These are phyloP conservation scores for Chrysosporium queenslandicum DNA, from an alignment of 2,329 filamentous ascomycete species.

Conservation along the genomic window DNA sequence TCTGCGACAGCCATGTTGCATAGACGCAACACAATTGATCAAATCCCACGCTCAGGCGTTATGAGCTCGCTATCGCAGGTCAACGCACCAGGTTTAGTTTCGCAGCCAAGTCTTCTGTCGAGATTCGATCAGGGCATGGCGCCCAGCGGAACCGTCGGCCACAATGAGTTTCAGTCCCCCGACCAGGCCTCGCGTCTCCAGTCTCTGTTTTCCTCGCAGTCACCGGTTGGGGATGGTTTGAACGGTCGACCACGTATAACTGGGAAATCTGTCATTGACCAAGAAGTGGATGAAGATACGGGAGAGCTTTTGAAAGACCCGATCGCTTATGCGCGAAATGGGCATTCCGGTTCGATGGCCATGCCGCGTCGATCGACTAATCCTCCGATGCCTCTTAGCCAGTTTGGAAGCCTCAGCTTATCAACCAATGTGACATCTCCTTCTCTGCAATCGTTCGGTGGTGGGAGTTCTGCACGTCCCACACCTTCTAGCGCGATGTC, in stretches of 20 bases:
- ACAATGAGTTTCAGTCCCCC: conserved; percentile 44
- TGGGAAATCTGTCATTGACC: conserved; percentile 55
- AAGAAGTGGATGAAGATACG: conserved; percentile 55
- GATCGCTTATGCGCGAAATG: conserved; percentile 60
- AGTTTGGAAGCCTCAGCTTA: conserved; percentile 60
- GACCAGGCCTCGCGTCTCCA: conserved; percentile 43
- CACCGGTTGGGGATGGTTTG: conserved; percentile 47
- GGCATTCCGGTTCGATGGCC: conserved; percentile 37
- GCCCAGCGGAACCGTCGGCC: conserved; percentile 28
- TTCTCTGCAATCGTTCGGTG: conserved; percentile 41
- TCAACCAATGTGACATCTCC: conserved; percentile 52
- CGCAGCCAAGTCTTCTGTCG: conserved; percentile 13
- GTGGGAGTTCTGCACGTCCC: conserved; percentile 41
- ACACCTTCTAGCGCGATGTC: conserved; percentile 49
- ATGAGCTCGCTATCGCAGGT: conserved; percentile 9
- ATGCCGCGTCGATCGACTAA: conserved; percentile 57
- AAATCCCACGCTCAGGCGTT: conserved; percentile 20
- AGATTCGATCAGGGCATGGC: conserved; percentile 6
- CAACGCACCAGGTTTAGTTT: conserved; percentile 33
- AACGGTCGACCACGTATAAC: conserved; percentile 43
- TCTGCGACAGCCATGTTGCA: conserved; percentile 23
- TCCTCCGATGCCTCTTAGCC: conserved; percentile 58
- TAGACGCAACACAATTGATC: conserved; percentile 47
- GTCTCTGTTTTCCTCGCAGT: conserved; percentile 52
- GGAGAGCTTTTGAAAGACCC: conserved; percentile 54